These are phyloP conservation scores for Populus euphratica DNA, from an alignment of 345 rosid species.

Conservation along the genomic window DNA sequence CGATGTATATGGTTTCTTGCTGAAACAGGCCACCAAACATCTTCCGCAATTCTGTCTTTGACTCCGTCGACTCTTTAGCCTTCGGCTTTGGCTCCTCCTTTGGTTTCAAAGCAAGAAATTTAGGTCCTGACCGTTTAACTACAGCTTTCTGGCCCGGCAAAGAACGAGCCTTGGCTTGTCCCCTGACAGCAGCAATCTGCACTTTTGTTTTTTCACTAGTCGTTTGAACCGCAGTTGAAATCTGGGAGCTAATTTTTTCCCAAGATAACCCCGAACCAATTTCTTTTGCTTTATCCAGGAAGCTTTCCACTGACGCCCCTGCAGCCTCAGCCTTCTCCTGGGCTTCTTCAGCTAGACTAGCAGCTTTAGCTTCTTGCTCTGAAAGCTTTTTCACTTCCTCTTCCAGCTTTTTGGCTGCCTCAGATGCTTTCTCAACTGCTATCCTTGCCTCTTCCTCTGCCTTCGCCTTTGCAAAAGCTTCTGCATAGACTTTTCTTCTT, in stretches of 20 bases:
- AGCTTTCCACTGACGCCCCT: constrained; percentile 42
- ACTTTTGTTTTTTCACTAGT: constrained; percentile 40
- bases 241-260: constrained; percentile 65
- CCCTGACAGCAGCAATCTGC: constrained; percentile 81
- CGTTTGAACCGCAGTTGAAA: constrained; percentile 48
- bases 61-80: constrained; percentile 29
- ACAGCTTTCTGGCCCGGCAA: constrained; percentile 59
- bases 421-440: constrained; percentile 58
- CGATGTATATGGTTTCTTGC: constrained; percentile 87
- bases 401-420: constrained; percentile 49
- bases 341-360: constrained; percentile 57
- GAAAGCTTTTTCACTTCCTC: constrained; percentile 55
- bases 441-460: constrained; percentile 59
- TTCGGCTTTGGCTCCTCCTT: constrained; percentile 30
- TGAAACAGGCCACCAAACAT: constrained; percentile 80
- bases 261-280: constrained; percentile 61
- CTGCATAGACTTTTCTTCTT: constrained; percentile 75
- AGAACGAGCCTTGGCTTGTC: constrained; percentile 75
- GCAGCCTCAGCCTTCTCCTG: constrained; percentile 57
- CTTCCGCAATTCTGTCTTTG: constrained; percentile 66
- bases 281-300: constrained; percentile 64
- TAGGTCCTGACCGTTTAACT: constrained; percentile 35
- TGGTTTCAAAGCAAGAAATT: constrained; percentile 21
- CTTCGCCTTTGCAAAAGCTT: constrained; percentile 51
- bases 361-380: constrained; percentile 47